These are phyloP conservation scores for Solanum sejunctum DNA, from an alignment of 257 asterid genomes.

Conservation along the genomic window DNA sequence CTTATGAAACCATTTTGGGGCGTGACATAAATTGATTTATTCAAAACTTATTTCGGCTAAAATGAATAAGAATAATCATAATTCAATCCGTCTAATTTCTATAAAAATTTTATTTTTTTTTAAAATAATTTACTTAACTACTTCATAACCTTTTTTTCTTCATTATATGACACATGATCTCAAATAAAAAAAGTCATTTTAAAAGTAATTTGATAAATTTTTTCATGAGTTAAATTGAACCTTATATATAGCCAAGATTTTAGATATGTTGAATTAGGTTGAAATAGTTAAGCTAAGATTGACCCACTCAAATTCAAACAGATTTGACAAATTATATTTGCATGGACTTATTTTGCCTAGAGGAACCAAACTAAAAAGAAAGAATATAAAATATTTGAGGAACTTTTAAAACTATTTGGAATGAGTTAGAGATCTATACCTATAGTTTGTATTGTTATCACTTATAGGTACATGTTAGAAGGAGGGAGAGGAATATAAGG, in stretches of 20 bases:
- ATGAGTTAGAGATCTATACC: neutral
- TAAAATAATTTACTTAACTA: neutral
- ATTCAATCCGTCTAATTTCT: neutral
- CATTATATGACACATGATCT: neutral
- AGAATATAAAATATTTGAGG: neutral
- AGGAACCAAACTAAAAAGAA: neutral
- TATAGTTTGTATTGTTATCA: too few species aligned
- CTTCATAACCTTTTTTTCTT: neutral
- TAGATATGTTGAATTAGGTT: neutral
- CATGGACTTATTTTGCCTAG: neutral
- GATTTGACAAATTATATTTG: neutral
- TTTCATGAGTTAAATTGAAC: neutral
- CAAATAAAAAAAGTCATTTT: neutral
- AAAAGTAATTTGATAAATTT: neutral
- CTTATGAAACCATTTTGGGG: accelerated
- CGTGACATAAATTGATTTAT: neutral
- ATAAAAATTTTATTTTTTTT: neutral
- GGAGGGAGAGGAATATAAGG: too few species aligned
- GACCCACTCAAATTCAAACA: neutral
- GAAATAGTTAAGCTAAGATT: neutral
- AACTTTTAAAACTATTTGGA: neutral
- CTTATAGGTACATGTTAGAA: too few species aligned
- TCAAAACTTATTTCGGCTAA: neutral
- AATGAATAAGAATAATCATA: neutral
- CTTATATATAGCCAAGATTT: too few species aligned